Evolutionary conservation across 2,329 filamentous ascomycete species (phyloP), one percentile per base, ranked within the genome.

Genomic region (Thelonectria rubi): DNA sequence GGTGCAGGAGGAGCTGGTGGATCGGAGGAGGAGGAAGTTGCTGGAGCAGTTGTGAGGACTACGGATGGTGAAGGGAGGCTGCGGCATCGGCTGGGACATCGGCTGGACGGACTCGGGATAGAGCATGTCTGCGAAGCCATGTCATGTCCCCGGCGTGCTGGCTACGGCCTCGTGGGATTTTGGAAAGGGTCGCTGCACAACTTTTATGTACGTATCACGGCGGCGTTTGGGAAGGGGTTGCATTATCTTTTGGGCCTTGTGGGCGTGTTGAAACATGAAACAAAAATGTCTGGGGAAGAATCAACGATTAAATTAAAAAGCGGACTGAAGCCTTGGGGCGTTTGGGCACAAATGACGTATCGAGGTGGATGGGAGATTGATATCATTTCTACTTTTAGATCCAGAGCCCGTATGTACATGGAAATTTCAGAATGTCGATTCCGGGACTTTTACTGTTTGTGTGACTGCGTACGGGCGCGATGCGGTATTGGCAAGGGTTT

Each of bases 1-100:
- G 75, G 94, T 98, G n/a, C 93, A 97, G 78, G 88, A 94, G 73
- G 95, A 98, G 78, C 80, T 99, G 69, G 85, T 99, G 56, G 93
- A 97, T 68, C 85, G 94, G 78, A 86, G 94, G 78, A 88, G 92
- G 75, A 86, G 89, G 77, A 92, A 90, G 76, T 80, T 99, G 64
- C 79, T 99, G 68, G 93, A 97, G 71, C 94, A 95, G 79, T 83
- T 96, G 62, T 82, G 73, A 72, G 34, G n/a, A 15, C 24, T 37
- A 15, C 9, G 9, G 32, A 34, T 34, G 32, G 26, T 34, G 32
- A 34, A 34, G 21, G 21, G 21, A 24, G 21, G 7, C 21, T 24
- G 7, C 21, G 21, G 21, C 21, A 24, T 24, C 21, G 21, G n/a
- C n/a, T 24, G 21, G 21, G 21, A 24, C 7, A 24, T 24, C 10